These are phyloP conservation scores for Zostera marina DNA, from an alignment of 116 monocot genomes.

Conservation along the genomic window DNA sequence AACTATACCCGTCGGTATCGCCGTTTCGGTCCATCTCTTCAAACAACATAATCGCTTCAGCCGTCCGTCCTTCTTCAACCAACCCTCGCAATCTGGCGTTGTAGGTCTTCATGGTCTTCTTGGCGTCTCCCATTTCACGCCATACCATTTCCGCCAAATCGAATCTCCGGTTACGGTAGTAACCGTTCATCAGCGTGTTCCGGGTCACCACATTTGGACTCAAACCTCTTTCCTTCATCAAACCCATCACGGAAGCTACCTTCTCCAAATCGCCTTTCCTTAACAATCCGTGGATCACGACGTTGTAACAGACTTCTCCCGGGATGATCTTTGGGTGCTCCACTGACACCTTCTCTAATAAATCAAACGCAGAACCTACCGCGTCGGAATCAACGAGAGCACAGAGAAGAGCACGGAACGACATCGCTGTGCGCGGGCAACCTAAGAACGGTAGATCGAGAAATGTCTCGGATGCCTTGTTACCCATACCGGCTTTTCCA, in stretches of 20 bases:
- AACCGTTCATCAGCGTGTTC: conserved; percentile 44
- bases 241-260: conserved; percentile 20
- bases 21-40: conserved; percentile 12
- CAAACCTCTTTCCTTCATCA: conserved; percentile 33
- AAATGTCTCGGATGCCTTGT: conserved; percentile 1
- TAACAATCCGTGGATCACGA: conserved; percentile 29
- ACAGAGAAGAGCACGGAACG: conserved; percentile 54
- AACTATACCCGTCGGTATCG: conserved; percentile 31
- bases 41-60: conserved; percentile 30
- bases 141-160: conserved; percentile 42
- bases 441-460: conserved; percentile 1
- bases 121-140: conserved; percentile 26
- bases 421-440: conserved; percentile 17
- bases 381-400: conserved; percentile 19
- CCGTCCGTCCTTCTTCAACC: conserved; percentile 18
- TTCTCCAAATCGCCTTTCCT: conserved; percentile 28
- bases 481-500: neutral
- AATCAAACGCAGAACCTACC: conserved; percentile 5
- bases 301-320: conserved; percentile 38
- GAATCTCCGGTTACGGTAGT: conserved; percentile 19
- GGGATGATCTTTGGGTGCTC: conserved; percentile 24
- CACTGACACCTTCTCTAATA: conserved; percentile 14
- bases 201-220: conserved; percentile 32
- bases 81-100: conserved; percentile 63
- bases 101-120: conserved; percentile 31